Evolutionary conservation across 768 basidiomycete species (phyloP).

Genomic region (Cyclocybe cylindracea): DNA sequence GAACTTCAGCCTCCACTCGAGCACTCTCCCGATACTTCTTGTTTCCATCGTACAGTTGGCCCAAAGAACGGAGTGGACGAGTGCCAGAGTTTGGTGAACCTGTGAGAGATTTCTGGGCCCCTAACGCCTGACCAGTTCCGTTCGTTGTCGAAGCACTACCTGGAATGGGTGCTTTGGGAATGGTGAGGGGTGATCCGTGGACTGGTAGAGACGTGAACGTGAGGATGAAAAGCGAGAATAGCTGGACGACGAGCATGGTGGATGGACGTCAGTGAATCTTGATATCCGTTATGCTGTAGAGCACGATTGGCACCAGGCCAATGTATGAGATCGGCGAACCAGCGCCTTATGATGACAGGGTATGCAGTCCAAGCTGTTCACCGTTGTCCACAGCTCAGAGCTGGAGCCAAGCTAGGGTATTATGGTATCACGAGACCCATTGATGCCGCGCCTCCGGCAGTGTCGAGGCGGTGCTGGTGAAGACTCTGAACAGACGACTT

Average conservation of each 20-base stretch:
- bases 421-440: too few relatives aligned
- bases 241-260: conserved; percentile 6
- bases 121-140: neutral
- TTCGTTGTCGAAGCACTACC: conserved; percentile 1
- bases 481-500: too few relatives aligned
- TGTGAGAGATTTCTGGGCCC: conserved; percentile 4
- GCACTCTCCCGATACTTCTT: conserved; percentile 21
- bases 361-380: conserved; percentile 17
- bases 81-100: conserved; percentile 3
- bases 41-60: conserved; percentile 27
- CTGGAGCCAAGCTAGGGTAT: too few relatives aligned
- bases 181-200: conserved; percentile 16
- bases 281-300: conserved; percentile 1
- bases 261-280: neutral
- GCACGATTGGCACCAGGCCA: conserved; percentile 28
- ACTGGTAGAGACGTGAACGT: conserved; percentile 8
- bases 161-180: neutral
- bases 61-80: conserved; percentile 14
- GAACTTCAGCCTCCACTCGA: conserved; percentile 10
- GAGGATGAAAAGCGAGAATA: conserved; percentile 16
- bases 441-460: too few relatives aligned
- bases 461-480: too few relatives aligned
- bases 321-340: conserved; percentile 28
- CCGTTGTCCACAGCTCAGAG: neutral
- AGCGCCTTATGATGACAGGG: conserved; percentile 23